Evolutionary conservation across 345 rosid species (phyloP).

Genomic region (Viola odorata): DNA sequence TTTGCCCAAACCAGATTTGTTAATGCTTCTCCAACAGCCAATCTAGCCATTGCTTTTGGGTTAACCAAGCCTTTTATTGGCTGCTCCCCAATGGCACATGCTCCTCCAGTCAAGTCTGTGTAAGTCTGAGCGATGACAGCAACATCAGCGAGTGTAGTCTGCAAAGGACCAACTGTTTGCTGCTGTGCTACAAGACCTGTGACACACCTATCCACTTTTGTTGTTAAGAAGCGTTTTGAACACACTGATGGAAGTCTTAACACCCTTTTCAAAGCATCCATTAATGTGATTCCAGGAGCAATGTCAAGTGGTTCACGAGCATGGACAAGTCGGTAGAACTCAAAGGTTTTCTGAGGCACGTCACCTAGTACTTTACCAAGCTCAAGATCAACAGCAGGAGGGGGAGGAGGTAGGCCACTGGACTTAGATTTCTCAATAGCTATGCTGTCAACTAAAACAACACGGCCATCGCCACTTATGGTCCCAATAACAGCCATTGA

Average conservation of each 20-base stretch:
- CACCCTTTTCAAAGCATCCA: slow-evolving; percentile 82
- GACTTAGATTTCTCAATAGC: slow-evolving; percentile 46
- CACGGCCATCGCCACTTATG: slow-evolving; percentile 71
- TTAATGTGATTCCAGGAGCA: slow-evolving; percentile 76
- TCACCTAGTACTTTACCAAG: slow-evolving; percentile 91
- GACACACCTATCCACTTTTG: slow-evolving; percentile 91
- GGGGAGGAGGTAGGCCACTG: slow-evolving; percentile 65
- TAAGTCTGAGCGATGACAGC: slow-evolving; percentile 92
- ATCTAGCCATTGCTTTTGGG: slow-evolving; percentile 94
- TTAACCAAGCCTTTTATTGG: slow-evolving; percentile 79
- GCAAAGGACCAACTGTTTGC: slow-evolving; percentile 94
- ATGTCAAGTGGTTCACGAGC: slow-evolving; percentile 67
- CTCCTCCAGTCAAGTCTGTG: slow-evolving; percentile 73
- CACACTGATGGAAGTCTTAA: slow-evolving; percentile 77
- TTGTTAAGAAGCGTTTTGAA: slow-evolving; percentile 82
- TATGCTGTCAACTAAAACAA: slow-evolving; percentile 60
- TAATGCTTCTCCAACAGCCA: slow-evolving; percentile 90
- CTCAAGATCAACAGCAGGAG: slow-evolving; percentile 89
- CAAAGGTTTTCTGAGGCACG: slow-evolving; percentile 86
- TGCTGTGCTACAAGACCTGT: slow-evolving; percentile 98
- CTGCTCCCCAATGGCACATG: slow-evolving; percentile 91
- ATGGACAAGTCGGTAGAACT: slow-evolving; percentile 48
- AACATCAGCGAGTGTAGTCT: slow-evolving; percentile 87
- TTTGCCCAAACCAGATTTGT: slow-evolving; percentile 95
- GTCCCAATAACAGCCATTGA: slow-evolving; percentile 89